Evolutionary conservation across 2,329 filamentous ascomycete species (phyloP), one percentile per base, ranked within the genome.

Genomic region (Alternaria incomplexa): DNA sequence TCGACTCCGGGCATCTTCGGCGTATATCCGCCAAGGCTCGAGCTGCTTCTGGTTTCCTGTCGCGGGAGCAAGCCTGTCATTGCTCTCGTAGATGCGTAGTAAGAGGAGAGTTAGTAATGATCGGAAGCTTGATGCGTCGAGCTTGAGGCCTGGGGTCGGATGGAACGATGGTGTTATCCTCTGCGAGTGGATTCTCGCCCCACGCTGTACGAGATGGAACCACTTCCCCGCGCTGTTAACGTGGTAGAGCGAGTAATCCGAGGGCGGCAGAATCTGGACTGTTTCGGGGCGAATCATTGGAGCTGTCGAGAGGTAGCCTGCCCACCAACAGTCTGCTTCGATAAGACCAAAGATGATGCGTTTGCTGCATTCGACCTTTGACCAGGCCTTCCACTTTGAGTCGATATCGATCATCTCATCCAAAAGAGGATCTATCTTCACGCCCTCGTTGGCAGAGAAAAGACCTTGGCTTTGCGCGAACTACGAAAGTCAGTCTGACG

Each of bases 351-450:
- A 77, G n/a, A 84, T 83, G n/a, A 83, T 76, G 30, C 76, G 79
- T 69, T 86, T 86, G 0, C 79, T 79, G 50, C 83, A 85, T 71
- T 87, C 85, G 8, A 86, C 79, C 52, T 83, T 82, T 63, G 82
- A 81, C 85, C 85, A 87, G 3, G 83, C 82, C 66, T 83, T 85
- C 85, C 85, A 87, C 66, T 81, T 76, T 23, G 78, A 73, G 52
- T 85, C 82, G 32, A 82, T 77, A 63, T 84, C 81, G 13, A 81
- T 72, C 7, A 84, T 77, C 5, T 79, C 75, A 25, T 83, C 82
- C 22, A 85, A 80, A 4, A 85, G 69, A 17, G 81, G 79, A 45
- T 76, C 77, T 2, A 77, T 67, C 17, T 72, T 63, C 5, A 65
- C 63, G 23, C 70, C 69, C 65, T 86, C 84, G 6, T 78, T 83